These are phyloP conservation scores for Logfia minima DNA, from an alignment of 129 eudicot genomes.

Conservation along the genomic window DNA sequence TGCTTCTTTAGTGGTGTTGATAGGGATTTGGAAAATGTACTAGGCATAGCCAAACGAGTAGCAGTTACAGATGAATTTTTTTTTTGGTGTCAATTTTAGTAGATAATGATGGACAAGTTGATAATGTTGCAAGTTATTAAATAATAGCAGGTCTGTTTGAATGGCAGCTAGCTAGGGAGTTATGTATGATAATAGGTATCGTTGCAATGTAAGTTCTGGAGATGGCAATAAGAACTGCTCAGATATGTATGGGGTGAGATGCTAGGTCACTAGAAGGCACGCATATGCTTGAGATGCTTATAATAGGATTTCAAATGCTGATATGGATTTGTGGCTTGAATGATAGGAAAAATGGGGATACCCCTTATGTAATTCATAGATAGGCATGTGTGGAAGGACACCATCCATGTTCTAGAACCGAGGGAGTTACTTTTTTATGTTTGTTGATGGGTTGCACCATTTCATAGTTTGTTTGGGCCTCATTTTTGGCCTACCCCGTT, in stretches of 20 bases:
- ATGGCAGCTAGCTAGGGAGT: background rate
- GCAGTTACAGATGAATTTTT: background rate
- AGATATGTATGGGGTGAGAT: background rate
- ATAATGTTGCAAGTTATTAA: background rate
- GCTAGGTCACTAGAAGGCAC: background rate
- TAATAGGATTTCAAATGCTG: background rate
- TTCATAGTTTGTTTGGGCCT: background rate
- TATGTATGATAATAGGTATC: too few species aligned
- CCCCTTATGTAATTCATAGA: background rate
- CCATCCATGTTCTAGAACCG: background rate
- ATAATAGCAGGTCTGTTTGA: background rate
- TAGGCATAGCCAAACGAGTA: background rate
- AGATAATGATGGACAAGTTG: background rate
- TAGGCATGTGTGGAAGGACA: constrained; percentile 3
- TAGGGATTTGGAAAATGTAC: background rate
- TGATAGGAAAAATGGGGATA: background rate
- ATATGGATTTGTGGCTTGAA: background rate
- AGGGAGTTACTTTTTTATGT: background rate
- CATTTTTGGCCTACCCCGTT: background rate
- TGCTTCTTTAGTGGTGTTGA: background rate
- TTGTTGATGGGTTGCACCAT: constrained; percentile 6
- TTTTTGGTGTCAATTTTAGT: background rate
- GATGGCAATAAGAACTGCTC: background rate
- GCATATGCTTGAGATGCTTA: too few species aligned
- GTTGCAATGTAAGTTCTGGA: background rate